A percentile compares a stretch with the other conserved stretches of the same genome.
Conservation (phyloP, 2,329 filamentous ascomycete species). For the Onygenales sp. region DNA sequence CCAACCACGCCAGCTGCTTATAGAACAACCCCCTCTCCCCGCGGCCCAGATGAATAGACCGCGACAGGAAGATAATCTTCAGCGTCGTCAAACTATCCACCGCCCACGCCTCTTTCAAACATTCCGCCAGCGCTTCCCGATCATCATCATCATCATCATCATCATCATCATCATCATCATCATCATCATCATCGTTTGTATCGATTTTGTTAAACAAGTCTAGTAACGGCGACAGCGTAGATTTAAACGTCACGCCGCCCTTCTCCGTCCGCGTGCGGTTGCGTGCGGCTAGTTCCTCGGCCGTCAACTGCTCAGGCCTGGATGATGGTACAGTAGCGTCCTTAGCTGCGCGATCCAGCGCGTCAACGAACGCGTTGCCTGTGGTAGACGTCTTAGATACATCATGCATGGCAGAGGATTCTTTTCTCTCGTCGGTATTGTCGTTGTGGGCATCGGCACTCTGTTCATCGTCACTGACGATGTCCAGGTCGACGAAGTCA, state of each 20-base stretch:
- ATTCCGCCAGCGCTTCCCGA: constrained; percentile 20
- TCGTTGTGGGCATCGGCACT: constrained; percentile 28
- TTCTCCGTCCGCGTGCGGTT: constrained; percentile 2
- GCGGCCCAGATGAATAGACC: constrained; percentile 54
- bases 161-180: constrained; percentile 13
- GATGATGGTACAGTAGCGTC: background rate
- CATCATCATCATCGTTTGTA: constrained; percentile 33
- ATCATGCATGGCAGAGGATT: background rate
- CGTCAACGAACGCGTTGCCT: background rate
- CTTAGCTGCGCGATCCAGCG: background rate
- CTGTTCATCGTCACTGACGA: constrained; percentile 41
- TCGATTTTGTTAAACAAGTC: constrained; percentile 41
- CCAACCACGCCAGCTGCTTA: constrained; percentile 47
- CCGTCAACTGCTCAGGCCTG: background rate
- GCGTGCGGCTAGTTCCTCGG: background rate
- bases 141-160: constrained; percentile 27
- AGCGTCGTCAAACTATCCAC: constrained; percentile 41
- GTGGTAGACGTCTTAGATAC: background rate
- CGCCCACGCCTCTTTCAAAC: constrained; percentile 43
- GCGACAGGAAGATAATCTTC: constrained; percentile 51
- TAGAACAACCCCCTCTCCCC: constrained; percentile 41
- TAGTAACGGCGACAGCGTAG: constrained; percentile 38
- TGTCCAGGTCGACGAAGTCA: constrained; percentile 34
- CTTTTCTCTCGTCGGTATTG: background rate
- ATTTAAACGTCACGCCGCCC: constrained; percentile 21